Conservation (phyloP, 805 yeast species). For the Huiozyma naganishii region DNA sequence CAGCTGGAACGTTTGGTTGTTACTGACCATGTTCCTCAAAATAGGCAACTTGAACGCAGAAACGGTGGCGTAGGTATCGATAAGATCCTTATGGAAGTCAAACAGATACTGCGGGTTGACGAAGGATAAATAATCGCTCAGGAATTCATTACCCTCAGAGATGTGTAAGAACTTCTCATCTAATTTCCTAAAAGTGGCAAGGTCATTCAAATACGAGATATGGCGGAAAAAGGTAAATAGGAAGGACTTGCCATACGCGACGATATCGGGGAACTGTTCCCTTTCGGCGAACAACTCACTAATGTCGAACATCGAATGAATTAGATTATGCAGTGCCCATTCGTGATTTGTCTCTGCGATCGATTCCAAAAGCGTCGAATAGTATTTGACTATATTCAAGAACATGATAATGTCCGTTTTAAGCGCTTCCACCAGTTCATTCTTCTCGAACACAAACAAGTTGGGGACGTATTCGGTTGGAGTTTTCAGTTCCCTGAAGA, state of each 20-base stretch:
- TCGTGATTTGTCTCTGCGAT: neutral
- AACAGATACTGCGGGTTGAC: slow-evolving; percentile 22
- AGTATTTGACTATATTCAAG: slow-evolving; percentile 16
- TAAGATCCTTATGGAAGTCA: slow-evolving; percentile 6
- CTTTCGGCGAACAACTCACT: slow-evolving; percentile 14
- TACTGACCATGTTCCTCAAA: slow-evolving; percentile 16
- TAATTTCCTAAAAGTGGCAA: slow-evolving; percentile 6
- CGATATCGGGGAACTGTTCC: slow-evolving; percentile 12
- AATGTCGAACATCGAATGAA: slow-evolving; percentile 6
- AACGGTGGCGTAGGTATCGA: slow-evolving; percentile 8
- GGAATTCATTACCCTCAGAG: slow-evolving; percentile 7
- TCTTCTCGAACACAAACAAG: slow-evolving; percentile 11
- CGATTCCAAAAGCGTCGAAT: slow-evolving; percentile 7
- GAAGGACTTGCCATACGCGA: slow-evolving; percentile 12
- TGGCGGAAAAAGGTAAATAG: slow-evolving; percentile 17
- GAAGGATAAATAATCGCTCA: slow-evolving; percentile 18
- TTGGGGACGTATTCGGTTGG: slow-evolving; percentile 11
- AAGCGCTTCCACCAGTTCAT: slow-evolving; percentile 8
- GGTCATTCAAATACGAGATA: slow-evolving; percentile 17
- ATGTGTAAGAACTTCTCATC: slow-evolving; percentile 16
- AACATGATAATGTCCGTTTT: slow-evolving; percentile 17
- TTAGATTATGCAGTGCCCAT: slow-evolving; percentile 11
- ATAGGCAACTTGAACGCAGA: slow-evolving; percentile 15
- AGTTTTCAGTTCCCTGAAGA: slow-evolving; percentile 6
- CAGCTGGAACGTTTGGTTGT: slow-evolving; percentile 12